Evolutionary conservation across 306 rosid species (phyloP).

Genomic region (Calophaca sinica): DNA sequence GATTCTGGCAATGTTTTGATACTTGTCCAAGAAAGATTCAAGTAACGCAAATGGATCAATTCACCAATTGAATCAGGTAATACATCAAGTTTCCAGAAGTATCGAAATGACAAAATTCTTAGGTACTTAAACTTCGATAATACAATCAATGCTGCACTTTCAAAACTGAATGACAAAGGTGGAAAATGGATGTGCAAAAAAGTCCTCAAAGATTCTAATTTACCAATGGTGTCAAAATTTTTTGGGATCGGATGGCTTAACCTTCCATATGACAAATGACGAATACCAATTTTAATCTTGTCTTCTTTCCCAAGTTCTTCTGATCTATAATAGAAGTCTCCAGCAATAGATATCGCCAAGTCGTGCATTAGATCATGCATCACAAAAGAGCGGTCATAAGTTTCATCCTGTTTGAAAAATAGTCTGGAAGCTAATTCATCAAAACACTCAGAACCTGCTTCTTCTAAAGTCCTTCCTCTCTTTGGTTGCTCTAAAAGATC

Average conservation of each 20-base stretch:
- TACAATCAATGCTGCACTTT: background rate
- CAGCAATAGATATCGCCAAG: too few species aligned
- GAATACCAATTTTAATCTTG: background rate
- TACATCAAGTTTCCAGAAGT: background rate
- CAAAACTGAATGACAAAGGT: background rate
- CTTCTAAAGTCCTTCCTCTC: slow-evolving; percentile 15
- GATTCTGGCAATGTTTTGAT: slow-evolving; percentile 1
- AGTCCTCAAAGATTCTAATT: slow-evolving; percentile 2
- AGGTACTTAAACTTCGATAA: background rate
- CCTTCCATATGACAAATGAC: slow-evolving; percentile 18
- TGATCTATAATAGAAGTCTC: too few species aligned
- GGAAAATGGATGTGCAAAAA: slow-evolving; percentile 18
- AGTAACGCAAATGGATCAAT: slow-evolving; percentile 42
- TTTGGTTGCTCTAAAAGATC: slow-evolving; percentile 20
- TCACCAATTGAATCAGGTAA: slow-evolving; percentile 23
- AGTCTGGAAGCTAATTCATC: slow-evolving; percentile 9
- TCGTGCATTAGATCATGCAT: too few species aligned
- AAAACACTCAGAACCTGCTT: slow-evolving; percentile 27
- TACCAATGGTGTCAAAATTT: background rate
- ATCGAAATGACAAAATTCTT: background rate
- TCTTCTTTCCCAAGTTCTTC: too few species aligned
- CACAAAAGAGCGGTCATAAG: background rate
- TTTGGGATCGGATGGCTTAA: background rate
- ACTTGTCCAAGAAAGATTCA: background rate
- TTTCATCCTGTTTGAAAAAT: background rate